These are phyloP conservation scores for Fraxinus sp. DNA, from an alignment of 305 asterid genomes.

Conservation along the genomic window DNA sequence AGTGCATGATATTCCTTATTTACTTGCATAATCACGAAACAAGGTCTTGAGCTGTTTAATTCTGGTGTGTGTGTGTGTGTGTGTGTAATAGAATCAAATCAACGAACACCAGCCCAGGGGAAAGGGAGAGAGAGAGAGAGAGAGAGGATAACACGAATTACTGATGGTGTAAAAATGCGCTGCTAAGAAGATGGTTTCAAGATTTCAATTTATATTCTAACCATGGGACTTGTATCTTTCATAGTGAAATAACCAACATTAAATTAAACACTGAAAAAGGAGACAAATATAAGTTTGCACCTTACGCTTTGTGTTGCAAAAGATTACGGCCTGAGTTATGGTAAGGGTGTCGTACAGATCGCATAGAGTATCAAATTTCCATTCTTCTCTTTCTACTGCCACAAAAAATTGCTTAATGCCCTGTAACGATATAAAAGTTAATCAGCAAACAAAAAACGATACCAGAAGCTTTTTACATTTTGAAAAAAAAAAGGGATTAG, in stretches of 20 bases:
- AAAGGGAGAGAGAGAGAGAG: too few species aligned
- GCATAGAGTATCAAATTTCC: slow-evolving; percentile 94
- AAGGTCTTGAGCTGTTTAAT: background rate
- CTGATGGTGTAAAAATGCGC: background rate
- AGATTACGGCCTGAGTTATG: slow-evolving; percentile 91
- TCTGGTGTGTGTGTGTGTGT: background rate
- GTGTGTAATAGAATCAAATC: background rate
- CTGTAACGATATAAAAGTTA: slow-evolving; percentile 35
- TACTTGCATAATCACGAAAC: background rate
- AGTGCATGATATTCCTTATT: background rate
- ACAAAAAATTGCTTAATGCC: slow-evolving; percentile 98
- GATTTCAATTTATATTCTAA: background rate
- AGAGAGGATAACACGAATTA: background rate
- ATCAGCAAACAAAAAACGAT: slow-evolving; percentile 6
- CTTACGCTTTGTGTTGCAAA: slow-evolving; percentile 30
- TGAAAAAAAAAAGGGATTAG: background rate
- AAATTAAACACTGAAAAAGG: background rate
- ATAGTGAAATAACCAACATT: background rate
- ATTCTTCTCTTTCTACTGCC: slow-evolving; percentile 92
- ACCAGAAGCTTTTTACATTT: background rate
- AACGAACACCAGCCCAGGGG: background rate
- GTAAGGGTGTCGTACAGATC: slow-evolving; percentile 96
- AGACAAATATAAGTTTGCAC: background rate
- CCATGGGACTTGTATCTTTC: background rate
- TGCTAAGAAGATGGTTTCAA: background rate